Conservation (phyloP, 2,329 filamentous ascomycete species). For the Diaporthe sp. region DNA sequence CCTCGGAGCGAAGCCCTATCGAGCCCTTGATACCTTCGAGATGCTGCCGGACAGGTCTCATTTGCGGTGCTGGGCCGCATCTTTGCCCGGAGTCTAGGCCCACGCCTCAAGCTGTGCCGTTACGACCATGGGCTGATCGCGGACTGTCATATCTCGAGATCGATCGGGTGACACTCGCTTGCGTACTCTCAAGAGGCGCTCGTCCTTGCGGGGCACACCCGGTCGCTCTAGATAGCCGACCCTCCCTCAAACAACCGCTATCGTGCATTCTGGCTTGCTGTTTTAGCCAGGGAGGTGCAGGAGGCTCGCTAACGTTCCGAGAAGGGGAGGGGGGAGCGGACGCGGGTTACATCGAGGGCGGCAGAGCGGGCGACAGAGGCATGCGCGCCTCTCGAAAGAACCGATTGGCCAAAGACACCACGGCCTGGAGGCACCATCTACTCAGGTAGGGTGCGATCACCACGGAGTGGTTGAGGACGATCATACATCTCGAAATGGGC, state of each 20-base stretch:
- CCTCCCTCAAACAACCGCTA: slow-evolving; percentile 1
- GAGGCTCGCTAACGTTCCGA: background rate
- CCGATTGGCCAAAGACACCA: background rate
- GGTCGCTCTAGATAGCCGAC: slow-evolving; percentile 27
- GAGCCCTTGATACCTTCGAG: background rate
- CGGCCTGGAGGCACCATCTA: slow-evolving; percentile 7
- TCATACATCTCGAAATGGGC: slow-evolving; percentile 18
- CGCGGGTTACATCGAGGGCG: slow-evolving; percentile 33
- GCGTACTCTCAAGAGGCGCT: background rate
- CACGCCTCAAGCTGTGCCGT: background rate
- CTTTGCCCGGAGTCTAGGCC: background rate
- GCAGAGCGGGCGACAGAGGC: slow-evolving; percentile 16
- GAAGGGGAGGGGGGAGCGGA: background rate
- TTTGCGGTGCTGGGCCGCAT: background rate
- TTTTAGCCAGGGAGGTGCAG: slow-evolving; percentile 21
- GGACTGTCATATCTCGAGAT: slow-evolving; percentile 26
- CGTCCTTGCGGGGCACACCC: slow-evolving; percentile 13
- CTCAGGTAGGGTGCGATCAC: slow-evolving; percentile 31
- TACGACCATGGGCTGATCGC: background rate
- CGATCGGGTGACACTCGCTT: slow-evolving; percentile 2
- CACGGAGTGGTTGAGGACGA: slow-evolving; percentile 16
- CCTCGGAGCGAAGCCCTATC: background rate
- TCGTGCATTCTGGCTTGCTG: slow-evolving; percentile 2
- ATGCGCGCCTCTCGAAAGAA: background rate
- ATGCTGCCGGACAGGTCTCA: background rate